Evolutionary conservation across 2,329 filamentous ascomycete species (phyloP).

Genomic region (Calonectria crousiana): DNA sequence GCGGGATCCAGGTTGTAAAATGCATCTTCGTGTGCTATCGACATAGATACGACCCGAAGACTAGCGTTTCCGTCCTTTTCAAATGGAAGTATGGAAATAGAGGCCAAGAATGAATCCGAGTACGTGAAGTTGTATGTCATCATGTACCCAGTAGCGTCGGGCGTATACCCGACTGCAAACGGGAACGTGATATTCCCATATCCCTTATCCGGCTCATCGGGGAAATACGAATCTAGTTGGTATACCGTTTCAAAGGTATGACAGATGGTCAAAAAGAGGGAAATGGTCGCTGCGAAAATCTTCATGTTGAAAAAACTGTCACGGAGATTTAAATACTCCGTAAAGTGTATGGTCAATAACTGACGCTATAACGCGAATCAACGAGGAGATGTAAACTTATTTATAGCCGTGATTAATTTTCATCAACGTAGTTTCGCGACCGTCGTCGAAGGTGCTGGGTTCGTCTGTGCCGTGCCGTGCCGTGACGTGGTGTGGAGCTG

Average conservation of each 20-base stretch:
- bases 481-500: background rate
- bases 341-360: background rate
- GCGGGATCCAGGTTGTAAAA: background rate
- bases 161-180: background rate
- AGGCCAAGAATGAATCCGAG: background rate
- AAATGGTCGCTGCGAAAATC: background rate
- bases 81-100: background rate
- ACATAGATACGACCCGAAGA: background rate
- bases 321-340: background rate
- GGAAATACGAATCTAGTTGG: background rate
- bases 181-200: background rate
- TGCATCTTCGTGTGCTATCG: background rate
- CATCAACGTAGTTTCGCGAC: background rate
- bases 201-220: background rate
- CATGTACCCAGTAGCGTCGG: background rate
- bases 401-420: background rate
- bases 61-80: background rate
- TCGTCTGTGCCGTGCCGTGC: background rate
- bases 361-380: background rate
- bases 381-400: background rate
- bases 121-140: background rate
- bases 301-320: background rate
- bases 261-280: background rate
- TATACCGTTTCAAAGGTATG: background rate
- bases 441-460: background rate